Conservation (phyloP, 805 yeast genomes). For the Myxozyma monticola region DNA sequence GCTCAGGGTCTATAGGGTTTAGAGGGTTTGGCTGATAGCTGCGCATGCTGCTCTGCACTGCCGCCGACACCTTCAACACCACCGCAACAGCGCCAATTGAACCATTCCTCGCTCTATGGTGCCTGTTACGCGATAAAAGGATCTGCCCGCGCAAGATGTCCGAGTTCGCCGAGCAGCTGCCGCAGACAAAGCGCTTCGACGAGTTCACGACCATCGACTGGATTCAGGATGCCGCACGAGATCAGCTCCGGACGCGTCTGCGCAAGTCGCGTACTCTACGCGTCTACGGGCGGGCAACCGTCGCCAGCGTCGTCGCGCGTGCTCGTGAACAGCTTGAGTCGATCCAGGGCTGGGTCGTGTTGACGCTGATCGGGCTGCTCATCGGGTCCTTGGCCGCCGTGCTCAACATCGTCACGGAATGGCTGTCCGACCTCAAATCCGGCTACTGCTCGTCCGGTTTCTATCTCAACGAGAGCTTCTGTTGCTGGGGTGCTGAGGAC, state of each 20-base stretch:
- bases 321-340: slow-evolving; percentile 33
- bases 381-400: slow-evolving; percentile 85
- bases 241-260: slow-evolving; percentile 31
- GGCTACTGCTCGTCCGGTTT: slow-evolving; percentile 76
- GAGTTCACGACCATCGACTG: slow-evolving; percentile 55
- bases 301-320: slow-evolving; percentile 8
- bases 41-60: too few relatives aligned
- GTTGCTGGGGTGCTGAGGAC: slow-evolving; percentile 69
- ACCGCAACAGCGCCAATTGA: too few relatives aligned
- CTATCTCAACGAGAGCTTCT: slow-evolving; percentile 70
- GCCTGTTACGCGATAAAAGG: too few relatives aligned
- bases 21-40: too few relatives aligned
- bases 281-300: slow-evolving; percentile 4
- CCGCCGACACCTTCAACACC: too few relatives aligned
- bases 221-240: slow-evolving; percentile 54
- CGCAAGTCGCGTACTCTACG: slow-evolving; percentile 9
- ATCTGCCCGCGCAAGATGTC: too few relatives aligned
- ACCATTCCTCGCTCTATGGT: too few relatives aligned
- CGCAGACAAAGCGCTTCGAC: slow-evolving; percentile 49
- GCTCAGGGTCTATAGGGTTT: too few relatives aligned
- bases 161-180: too few relatives aligned
- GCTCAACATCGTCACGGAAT: slow-evolving; percentile 79
- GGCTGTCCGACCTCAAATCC: slow-evolving; percentile 72
- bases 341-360: slow-evolving; percentile 66
- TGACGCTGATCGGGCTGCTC: slow-evolving; percentile 70